phyloP scores from a whole-genome alignment of 768 basidiomycete genomes.

The Mycena belliarum region DNA sequence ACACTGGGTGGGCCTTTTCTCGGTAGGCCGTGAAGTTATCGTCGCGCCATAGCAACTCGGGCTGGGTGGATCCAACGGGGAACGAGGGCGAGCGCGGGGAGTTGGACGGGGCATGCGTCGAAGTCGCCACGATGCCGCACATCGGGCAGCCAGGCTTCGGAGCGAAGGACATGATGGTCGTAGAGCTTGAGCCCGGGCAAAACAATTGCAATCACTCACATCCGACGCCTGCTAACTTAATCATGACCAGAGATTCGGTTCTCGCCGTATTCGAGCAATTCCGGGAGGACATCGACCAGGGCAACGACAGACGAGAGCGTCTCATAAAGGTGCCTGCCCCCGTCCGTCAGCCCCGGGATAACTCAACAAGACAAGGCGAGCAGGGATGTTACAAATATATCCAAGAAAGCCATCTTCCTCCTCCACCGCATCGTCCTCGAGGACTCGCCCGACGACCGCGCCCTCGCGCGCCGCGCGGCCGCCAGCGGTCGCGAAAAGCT shows the following conservation, averaged over 20 bases:
- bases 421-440: constrained; percentile 69
- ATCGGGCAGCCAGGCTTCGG: constrained; percentile 73
- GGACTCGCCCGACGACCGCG: constrained; percentile 32
- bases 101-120: constrained; percentile 44
- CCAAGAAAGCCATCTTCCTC: constrained; percentile 93
- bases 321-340: constrained; percentile 72
- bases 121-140: constrained; percentile 69
- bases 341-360: not conserved
- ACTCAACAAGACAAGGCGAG: constrained; percentile 50
- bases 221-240: not conserved
- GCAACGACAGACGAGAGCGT: constrained; percentile 86
- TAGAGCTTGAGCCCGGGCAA: too few species aligned
- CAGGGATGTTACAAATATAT: constrained; percentile 86
- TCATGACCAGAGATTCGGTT: constrained; percentile 25
- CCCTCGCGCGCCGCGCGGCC: constrained; percentile 45
- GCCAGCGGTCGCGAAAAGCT: constrained; percentile 60
- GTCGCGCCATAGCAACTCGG: constrained; percentile 73
- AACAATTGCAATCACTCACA: too few species aligned
- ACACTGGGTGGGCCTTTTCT: constrained; percentile 70
- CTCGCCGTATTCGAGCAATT: constrained; percentile 55
- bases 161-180: constrained; percentile 56
- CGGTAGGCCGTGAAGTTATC: constrained; percentile 76
- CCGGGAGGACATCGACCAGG: constrained; percentile 73
- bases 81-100: constrained; percentile 49
- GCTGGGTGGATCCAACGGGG: constrained; percentile 46